These are phyloP conservation scores for Inonotus obliquus DNA, from an alignment of 1,284 basidiomycete genomes.

Conservation along the genomic window DNA sequence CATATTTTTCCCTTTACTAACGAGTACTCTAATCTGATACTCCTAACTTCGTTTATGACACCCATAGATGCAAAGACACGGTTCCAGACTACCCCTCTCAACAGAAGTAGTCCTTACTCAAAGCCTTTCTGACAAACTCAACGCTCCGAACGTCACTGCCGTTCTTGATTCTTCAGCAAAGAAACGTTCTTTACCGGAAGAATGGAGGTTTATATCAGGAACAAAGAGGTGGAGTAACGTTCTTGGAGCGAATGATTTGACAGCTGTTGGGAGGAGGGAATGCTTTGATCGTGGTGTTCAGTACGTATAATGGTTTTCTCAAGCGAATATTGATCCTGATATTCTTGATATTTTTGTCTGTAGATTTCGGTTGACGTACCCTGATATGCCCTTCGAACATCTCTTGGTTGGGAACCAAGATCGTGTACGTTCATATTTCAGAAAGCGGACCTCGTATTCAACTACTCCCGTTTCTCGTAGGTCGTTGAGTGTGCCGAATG, in stretches of 20 bases:
- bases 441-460: background rate
- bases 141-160: conserved; percentile 27
- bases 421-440: conserved; percentile 26
- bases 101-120: conserved; percentile 33
- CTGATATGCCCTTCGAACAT: conserved; percentile 31
- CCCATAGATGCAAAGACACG: conserved; percentile 38
- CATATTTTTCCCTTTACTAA: background rate
- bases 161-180: conserved; percentile 13
- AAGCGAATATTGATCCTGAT: background rate
- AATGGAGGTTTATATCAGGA: conserved; percentile 37
- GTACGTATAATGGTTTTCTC: conserved; percentile 24
- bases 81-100: conserved; percentile 33
- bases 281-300: conserved; percentile 42
- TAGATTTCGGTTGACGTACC: conserved; percentile 37
- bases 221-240: conserved; percentile 32
- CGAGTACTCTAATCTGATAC: background rate
- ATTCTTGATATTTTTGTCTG: background rate
- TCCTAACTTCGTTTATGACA: background rate
- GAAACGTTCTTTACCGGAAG: conserved; percentile 29
- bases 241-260: conserved; percentile 38
- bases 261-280: conserved; percentile 35
- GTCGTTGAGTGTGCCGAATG: conserved; percentile 41
- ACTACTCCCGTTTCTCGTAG: conserved; percentile 19
- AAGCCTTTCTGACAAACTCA: conserved; percentile 34
- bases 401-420: conserved; percentile 41